A percentile compares a stretch with the other conserved stretches of the same genome.
Conservation (phyloP, 768 basidiomycete species). For the Boletus rubescentipes region DNA sequence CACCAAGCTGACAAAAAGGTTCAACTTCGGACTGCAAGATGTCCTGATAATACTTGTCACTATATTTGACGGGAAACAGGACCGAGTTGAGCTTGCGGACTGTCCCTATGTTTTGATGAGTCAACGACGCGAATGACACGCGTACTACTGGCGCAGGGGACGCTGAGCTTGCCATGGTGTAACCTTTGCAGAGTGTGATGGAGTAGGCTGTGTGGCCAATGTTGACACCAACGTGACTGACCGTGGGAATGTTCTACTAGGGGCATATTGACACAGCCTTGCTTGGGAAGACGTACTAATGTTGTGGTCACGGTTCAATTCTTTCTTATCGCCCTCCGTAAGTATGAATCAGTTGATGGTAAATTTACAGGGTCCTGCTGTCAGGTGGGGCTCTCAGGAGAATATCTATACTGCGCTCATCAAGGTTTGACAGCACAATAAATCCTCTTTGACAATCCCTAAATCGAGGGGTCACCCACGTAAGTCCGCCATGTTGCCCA, state of each 20-base stretch:
- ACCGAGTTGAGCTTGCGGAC: constrained; percentile 63
- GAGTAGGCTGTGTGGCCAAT: constrained; percentile 18
- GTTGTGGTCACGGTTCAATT: constrained; percentile 19
- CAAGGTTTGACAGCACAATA: constrained; percentile 30
- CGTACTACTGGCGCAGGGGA: constrained; percentile 33
- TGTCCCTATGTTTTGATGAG: constrained; percentile 81
- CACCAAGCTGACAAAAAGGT: constrained; percentile 85
- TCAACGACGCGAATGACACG: constrained; percentile 71
- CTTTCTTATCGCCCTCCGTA: constrained; percentile 24
- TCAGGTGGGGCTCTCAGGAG: constrained; percentile 16
- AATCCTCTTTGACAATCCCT: constrained; percentile 18
- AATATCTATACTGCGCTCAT: constrained; percentile 13
- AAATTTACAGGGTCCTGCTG: constrained; percentile 25
- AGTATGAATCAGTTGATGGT: constrained; percentile 22
- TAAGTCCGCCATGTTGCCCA: constrained; percentile 16
- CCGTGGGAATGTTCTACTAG: constrained; percentile 24
- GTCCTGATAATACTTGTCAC: constrained; percentile 84
- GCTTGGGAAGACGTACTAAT: constrained; percentile 17
- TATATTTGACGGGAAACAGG: constrained; percentile 87
- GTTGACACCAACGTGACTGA: constrained; percentile 10
- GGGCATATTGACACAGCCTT: constrained; percentile 9
- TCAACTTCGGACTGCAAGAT: constrained; percentile 76
- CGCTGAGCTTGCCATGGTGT: constrained; percentile 25
- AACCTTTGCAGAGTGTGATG: neutral
- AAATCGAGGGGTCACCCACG: constrained; percentile 21